Base-by-base conservation (phyloP, 164 flowering plant species). In the Liquidambar formosana region DNA sequence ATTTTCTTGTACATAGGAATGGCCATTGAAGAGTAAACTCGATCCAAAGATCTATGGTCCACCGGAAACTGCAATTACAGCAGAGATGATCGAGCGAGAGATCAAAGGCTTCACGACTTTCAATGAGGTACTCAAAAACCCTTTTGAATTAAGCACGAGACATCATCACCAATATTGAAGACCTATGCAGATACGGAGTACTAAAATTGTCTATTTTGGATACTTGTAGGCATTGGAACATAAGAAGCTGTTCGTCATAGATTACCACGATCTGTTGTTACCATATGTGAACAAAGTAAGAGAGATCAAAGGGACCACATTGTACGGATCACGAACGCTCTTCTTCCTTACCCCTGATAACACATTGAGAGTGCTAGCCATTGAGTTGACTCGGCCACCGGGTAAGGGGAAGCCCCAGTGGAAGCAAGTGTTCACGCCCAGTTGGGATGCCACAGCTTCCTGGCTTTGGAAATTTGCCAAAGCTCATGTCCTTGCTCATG, bases 401-500 rank as follows among this genome's bases (percentile, higher is more conserved):
- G 56, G 74, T 4, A 71, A 74, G 0, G 74, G 65, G 10, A 79
- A 82, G 64, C 88, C 91, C 0, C 82, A 79, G 26, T 83, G 92
- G 96, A 88, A 65, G 68, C 63, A 80, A 38, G 94, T 78, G 12
- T 89, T 58, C 76, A 74, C 75, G 0, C 90, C 89, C 4, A 60
- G 80, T 28, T 72, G 64, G 65, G 75, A 87, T 26, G 78, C 89
- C 57, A 89, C 97, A 19, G 69, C 61, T 8, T 15, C 44, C 18
- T 89, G 92, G 89, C 78, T 86, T 0, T 93, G 95, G 98, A 85
- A 72, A 70, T 53, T 89, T 2, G 95, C 95, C 21, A 91, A 88
- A 75, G 82, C 82, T 56, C 94, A 90, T 78, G 87, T 86, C 64
- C 64, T 75, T 53, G 87, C 89, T 57, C 88, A 89, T 69, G 96